Conservation (phyloP, 2,329 filamentous ascomycete species). For the Fusarium sp. region DNA sequence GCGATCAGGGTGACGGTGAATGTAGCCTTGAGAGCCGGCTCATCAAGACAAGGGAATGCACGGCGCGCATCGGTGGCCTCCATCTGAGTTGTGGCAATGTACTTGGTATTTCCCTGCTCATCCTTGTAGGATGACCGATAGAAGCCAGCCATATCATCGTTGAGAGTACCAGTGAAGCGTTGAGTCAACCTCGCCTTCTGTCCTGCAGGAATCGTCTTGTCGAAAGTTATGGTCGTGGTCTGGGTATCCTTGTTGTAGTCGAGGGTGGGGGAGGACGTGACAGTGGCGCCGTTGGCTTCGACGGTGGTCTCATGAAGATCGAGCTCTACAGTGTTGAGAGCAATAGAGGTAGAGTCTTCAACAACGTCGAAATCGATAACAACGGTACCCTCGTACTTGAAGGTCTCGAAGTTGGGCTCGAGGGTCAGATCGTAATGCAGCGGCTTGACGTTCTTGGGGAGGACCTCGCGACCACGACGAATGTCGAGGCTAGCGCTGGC, state of each 20-base stretch:
- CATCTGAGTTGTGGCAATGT: conserved; percentile 94
- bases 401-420: conserved; percentile 89
- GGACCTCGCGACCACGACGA: conserved; percentile 73
- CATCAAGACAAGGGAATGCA: conserved; percentile 96
- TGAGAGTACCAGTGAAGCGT: conserved; percentile 80
- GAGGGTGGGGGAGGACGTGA: conserved; percentile 59
- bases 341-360: conserved; percentile 86
- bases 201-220: conserved; percentile 77
- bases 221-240: conserved; percentile 83
- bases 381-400: conserved; percentile 87
- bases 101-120: conserved; percentile 79
- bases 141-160: conserved; percentile 98
- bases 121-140: conserved; percentile 95
- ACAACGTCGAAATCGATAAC: conserved; percentile 88
- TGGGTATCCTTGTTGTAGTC: conserved; percentile 84
- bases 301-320: conserved; percentile 76
- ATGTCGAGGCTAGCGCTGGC: conserved; percentile 42
- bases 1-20: conserved; percentile 93
- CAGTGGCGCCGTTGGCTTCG: conserved; percentile 59
- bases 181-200: conserved; percentile 75
- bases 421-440: conserved; percentile 90
- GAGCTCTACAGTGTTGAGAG: conserved; percentile 88
- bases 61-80: conserved; percentile 93
- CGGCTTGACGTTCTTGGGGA: conserved; percentile 94
- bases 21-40: conserved; percentile 91